Percentiles rank a stretch among this genome's conserved stretches.
phyloP scores from a whole-genome alignment of 2,329 filamentous ascomycete genomes.

The Colletotrichum coccodes region DNA sequence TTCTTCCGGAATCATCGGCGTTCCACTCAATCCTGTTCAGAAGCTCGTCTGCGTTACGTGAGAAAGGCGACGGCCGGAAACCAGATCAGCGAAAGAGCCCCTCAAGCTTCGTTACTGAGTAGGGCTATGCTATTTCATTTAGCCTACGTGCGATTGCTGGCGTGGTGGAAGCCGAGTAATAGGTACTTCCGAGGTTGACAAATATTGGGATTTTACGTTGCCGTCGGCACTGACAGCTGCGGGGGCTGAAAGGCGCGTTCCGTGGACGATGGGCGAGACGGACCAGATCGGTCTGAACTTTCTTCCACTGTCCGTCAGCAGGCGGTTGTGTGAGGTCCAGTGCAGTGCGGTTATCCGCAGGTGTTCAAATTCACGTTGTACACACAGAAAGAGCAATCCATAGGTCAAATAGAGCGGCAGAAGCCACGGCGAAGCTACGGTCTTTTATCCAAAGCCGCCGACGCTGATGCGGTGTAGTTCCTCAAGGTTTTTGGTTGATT shows the following conservation, averaged over 20 bases:
- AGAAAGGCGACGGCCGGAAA: neutral
- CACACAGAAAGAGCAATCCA: neutral
- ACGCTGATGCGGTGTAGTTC: neutral
- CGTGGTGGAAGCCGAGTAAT: neutral
- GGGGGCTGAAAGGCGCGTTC: slow-evolving; percentile 10
- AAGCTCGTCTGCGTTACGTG: neutral
- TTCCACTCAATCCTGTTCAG: neutral
- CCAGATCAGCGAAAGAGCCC: neutral
- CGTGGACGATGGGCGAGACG: neutral
- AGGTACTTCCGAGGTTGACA: neutral
- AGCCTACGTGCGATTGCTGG: neutral
- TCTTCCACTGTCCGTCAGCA: neutral
- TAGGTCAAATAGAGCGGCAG: neutral
- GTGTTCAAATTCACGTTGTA: neutral
- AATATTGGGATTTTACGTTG: slow-evolving; percentile 9
- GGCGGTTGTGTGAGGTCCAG: slow-evolving; percentile 5
- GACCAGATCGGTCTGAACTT: slow-evolving; percentile 7
- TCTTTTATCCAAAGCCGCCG: neutral
- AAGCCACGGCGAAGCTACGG: neutral
- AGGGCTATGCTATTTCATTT: slow-evolving; percentile 5
- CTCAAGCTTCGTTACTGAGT: slow-evolving; percentile 2
- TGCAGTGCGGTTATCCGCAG: neutral
- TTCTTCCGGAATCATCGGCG: slow-evolving; percentile 21
- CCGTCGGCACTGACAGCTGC: slow-evolving; percentile 8
- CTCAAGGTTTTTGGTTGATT: neutral